Percentiles rank a stretch among this genome's conserved stretches.
Conservation (phyloP, 176 grass and related monocot genomes). For the Carex cristatella region DNA sequence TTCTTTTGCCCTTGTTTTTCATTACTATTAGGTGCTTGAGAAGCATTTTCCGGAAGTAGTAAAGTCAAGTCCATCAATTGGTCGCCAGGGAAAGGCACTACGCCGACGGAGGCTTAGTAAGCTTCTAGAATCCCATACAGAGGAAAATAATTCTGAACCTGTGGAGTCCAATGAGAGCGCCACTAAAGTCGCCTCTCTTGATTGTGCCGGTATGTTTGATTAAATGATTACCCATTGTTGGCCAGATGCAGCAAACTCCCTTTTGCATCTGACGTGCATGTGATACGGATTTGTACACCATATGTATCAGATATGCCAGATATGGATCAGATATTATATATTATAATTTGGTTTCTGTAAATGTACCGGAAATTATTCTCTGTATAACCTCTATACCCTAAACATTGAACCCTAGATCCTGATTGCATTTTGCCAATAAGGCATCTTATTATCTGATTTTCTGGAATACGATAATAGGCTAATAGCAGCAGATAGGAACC, state of each 20-base stretch:
- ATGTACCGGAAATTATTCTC: background rate
- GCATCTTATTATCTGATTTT: background rate
- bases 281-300: background rate
- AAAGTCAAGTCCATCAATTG: slow-evolving; percentile 78
- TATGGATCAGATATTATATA: background rate
- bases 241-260: background rate
- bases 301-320: background rate
- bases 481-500: background rate
- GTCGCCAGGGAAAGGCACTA: slow-evolving; percentile 88
- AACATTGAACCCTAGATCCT: background rate
- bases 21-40: slow-evolving; percentile 55
- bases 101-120: slow-evolving; percentile 48
- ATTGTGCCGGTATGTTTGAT: slow-evolving; percentile 5
- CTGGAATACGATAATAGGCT: background rate
- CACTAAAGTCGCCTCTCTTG: background rate
- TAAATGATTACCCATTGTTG: background rate
- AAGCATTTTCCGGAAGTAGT: slow-evolving; percentile 61
- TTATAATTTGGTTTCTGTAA: background rate
- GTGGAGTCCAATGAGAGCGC: slow-evolving; percentile 22
- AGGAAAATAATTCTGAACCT: background rate
- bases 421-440: background rate
- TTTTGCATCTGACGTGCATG: background rate
- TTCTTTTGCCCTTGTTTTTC: background rate
- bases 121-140: slow-evolving; percentile 48
- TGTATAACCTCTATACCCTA: background rate